phyloP scores from a whole-genome alignment of 306 rosid species.

The Prunus armeniaca region DNA sequence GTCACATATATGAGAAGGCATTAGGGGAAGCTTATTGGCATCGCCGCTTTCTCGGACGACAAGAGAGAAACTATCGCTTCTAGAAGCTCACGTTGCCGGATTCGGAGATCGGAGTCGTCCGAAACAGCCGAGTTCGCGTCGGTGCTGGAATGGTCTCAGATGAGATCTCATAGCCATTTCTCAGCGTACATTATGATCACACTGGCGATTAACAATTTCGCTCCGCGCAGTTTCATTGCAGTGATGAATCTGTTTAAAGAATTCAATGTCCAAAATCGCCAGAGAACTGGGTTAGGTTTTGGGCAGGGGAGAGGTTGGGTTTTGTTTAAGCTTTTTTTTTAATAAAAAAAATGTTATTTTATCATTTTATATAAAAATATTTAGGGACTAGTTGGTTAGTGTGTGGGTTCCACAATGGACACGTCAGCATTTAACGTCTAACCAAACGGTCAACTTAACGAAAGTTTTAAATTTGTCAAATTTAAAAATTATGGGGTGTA shows the following conservation, averaged over 20 bases:
- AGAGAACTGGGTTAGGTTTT: background rate
- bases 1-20: slow-evolving; percentile 78
- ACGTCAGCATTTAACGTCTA: too few relatives aligned
- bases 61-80: slow-evolving; percentile 57
- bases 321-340: too few relatives aligned
- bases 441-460: too few relatives aligned
- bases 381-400: too few relatives aligned
- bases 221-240: slow-evolving; percentile 31
- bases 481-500: too few relatives aligned
- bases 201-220: slow-evolving; percentile 38
- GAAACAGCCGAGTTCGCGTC: slow-evolving; percentile 4
- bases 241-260: slow-evolving; percentile 14
- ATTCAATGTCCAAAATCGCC: slow-evolving; percentile 45
- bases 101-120: slow-evolving; percentile 22
- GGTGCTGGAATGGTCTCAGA: slow-evolving; percentile 70
- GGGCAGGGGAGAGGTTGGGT: too few relatives aligned
- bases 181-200: slow-evolving; percentile 66
- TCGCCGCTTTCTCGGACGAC: slow-evolving; percentile 56
- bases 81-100: slow-evolving; percentile 52
- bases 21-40: slow-evolving; percentile 83
- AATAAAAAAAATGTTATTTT: too few relatives aligned
- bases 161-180: slow-evolving; percentile 65
- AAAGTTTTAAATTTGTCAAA: too few relatives aligned
- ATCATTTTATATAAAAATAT: too few relatives aligned
- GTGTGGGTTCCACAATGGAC: too few relatives aligned